Conservation (phyloP, 2,329 filamentous ascomycete genomes). For the Alternaria tenuissima region DNA sequence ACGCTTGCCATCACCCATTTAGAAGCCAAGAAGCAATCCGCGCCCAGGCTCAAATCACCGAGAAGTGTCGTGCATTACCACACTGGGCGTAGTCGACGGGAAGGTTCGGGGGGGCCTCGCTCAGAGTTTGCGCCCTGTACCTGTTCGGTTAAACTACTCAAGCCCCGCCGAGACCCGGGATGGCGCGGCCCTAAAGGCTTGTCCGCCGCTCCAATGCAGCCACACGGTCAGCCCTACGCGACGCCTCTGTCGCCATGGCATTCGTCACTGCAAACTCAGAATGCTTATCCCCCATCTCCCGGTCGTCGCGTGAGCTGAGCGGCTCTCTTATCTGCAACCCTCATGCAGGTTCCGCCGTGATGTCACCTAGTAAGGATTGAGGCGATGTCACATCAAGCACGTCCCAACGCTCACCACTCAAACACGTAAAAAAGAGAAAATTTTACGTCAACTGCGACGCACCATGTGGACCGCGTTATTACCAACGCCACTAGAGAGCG, state of each 20-base stretch:
- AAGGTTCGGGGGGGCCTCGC: slow-evolving; percentile 19
- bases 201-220: slow-evolving; percentile 20
- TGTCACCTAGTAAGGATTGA: background rate
- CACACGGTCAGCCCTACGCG: slow-evolving; percentile 16
- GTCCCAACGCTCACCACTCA: slow-evolving; percentile 25
- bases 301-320: background rate
- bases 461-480: slow-evolving; percentile 40
- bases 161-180: slow-evolving; percentile 31
- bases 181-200: slow-evolving; percentile 33
- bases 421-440: slow-evolving; percentile 35
- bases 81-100: slow-evolving; percentile 19
- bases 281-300: background rate
- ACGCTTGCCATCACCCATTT: background rate
- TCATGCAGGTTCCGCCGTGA: background rate
- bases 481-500: slow-evolving; percentile 10
- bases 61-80: slow-evolving; percentile 27
- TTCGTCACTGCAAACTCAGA: slow-evolving; percentile 12
- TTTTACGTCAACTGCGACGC: slow-evolving; percentile 41
- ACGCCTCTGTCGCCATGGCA: slow-evolving; percentile 10
- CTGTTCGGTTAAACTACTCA: slow-evolving; percentile 27
- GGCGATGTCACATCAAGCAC: slow-evolving; percentile 27
- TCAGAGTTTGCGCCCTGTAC: slow-evolving; percentile 19
- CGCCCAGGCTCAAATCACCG: slow-evolving; percentile 3
- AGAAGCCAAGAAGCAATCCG: slow-evolving; percentile 1
- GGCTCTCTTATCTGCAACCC: background rate